Conservation (phyloP, 176 grass and related monocot species). For the Zea mays region Zm-B73-REFERENCE-NAM-5.0 NC_050104.1:10129501-10130000, state of each 20-base stretch:
- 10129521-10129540: neutral
- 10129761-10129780: constrained; percentile 29
- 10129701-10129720: constrained; percentile 17
- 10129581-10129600: constrained; percentile 2
- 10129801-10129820: constrained; percentile 20
- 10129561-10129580: constrained; percentile 29
- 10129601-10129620: constrained; percentile 1
- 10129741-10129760: constrained; percentile 35
- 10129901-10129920: too few species aligned
- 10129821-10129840: too few species aligned
- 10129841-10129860: too few species aligned
- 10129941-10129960: too few species aligned
- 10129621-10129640: constrained; percentile 10
- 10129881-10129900: too few species aligned
- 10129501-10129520: neutral
- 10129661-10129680: constrained; percentile 23
- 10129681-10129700: constrained; percentile 25
- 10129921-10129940: too few species aligned
- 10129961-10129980: too few species aligned
- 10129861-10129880: too few species aligned
- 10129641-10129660: constrained; percentile 22
- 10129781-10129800: constrained; percentile 28
- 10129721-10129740: constrained; percentile 36
- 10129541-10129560: neutral
- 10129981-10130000: constrained; percentile 24